Evolutionary conservation across 2,329 filamentous ascomycete species (phyloP).

Genomic region (Geosmithia morbida): DNA sequence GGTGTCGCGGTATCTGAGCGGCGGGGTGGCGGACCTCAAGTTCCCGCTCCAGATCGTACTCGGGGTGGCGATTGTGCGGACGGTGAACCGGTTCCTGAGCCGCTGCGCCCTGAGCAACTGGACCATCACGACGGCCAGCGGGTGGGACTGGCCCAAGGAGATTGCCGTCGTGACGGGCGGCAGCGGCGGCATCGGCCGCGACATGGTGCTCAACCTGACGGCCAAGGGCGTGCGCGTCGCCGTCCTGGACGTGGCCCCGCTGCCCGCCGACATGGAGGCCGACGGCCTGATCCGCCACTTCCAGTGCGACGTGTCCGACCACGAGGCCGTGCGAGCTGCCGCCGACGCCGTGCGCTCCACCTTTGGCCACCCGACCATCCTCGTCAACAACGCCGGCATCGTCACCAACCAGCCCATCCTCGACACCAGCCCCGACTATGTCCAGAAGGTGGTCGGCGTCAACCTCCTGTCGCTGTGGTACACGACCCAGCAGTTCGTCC

Average conservation of each 20-base stretch:
- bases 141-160: constrained; percentile 9
- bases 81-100: constrained; percentile 6
- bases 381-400: constrained; percentile 56
- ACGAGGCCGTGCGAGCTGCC: constrained; percentile 29
- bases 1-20: neutral
- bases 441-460: constrained; percentile 49
- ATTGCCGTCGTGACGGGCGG: constrained; percentile 60
- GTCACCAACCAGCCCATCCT: constrained; percentile 42
- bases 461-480: constrained; percentile 51
- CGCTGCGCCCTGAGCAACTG: constrained; percentile 5
- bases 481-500: constrained; percentile 47
- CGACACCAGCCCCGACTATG: constrained; percentile 32
- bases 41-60: constrained; percentile 3
- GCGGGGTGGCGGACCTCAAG: neutral
- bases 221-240: constrained; percentile 48
- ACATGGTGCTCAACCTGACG: constrained; percentile 43
- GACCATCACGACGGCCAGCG: constrained; percentile 1
- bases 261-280: constrained; percentile 4
- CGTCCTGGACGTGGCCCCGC: constrained; percentile 42
- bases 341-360: constrained; percentile 32
- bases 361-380: constrained; percentile 46
- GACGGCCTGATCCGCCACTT: constrained; percentile 42
- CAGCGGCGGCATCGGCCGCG: constrained; percentile 52
- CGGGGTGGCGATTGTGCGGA: constrained; percentile 3
- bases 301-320: constrained; percentile 49